These are phyloP conservation scores for Hirsutella rhossiliensis DNA, from an alignment of 2,329 filamentous ascomycete species.

Conservation along the genomic window DNA sequence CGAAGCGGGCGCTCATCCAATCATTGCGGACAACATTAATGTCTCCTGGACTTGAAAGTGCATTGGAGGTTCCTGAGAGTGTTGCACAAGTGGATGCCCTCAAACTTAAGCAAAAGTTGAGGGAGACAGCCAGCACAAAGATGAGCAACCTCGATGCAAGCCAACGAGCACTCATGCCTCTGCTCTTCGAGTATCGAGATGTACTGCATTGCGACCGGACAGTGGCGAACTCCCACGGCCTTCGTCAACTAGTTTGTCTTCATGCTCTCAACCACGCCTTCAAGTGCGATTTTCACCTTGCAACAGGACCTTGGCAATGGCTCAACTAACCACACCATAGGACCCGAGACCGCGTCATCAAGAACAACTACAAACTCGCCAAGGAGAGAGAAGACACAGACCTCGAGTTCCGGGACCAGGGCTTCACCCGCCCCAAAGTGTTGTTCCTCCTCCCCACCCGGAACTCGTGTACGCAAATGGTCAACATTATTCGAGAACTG, in stretches of 20 bases:
- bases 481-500: constrained; percentile 65
- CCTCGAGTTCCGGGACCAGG: constrained; percentile 77
- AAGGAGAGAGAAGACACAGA: constrained; percentile 52
- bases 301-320: neutral
- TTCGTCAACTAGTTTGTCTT: constrained; percentile 64
- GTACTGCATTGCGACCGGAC: constrained; percentile 65
- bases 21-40: constrained; percentile 35
- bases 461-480: constrained; percentile 67
- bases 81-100: constrained; percentile 31
- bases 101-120: constrained; percentile 61
- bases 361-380: constrained; percentile 74
- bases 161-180: constrained; percentile 54
- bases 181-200: constrained; percentile 75
- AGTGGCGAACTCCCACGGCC: constrained; percentile 49
- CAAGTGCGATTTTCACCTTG: constrained; percentile 41
- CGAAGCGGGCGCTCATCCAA: constrained; percentile 32
- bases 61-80: constrained; percentile 16
- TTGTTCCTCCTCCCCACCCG: constrained; percentile 83
- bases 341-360: constrained; percentile 81
- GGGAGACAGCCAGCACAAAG: constrained; percentile 38
- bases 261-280: constrained; percentile 88
- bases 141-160: constrained; percentile 45
- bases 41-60: constrained; percentile 28
- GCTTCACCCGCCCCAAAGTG: constrained; percentile 89
- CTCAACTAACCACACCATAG: constrained; percentile 20